A percentile compares a stretch with the other conserved stretches of the same genome.
Evolutionary conservation across 257 asterid genomes (phyloP).

Genomic region (Paulownia fortunei): DNA sequence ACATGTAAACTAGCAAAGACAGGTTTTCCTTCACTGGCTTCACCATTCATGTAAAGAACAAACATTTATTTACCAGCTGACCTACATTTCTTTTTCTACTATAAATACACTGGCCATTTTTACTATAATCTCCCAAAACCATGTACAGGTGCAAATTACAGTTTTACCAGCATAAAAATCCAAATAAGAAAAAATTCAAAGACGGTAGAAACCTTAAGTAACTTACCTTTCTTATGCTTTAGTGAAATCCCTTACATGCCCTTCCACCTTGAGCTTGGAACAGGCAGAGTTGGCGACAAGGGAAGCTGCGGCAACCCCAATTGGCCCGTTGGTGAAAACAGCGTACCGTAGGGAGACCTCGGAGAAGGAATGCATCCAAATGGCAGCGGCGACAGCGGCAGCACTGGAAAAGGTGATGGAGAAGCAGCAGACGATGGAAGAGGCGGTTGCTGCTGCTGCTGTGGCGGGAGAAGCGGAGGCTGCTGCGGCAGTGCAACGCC

Average conservation of each 20-base stretch:
- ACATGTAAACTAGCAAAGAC: conserved; percentile 17
- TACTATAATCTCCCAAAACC: conserved; percentile 53
- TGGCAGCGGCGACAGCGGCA: conserved; percentile 48
- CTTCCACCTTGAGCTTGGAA: conserved; percentile 77
- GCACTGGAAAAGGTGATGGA: conserved; percentile 24
- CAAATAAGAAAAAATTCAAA: conserved; percentile 31
- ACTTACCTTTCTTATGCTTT: conserved; percentile 47
- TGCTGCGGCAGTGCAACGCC: conserved; percentile 25
- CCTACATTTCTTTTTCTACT: conserved; percentile 32
- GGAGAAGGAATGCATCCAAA: conserved; percentile 42
- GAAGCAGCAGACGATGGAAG: conserved; percentile 8
- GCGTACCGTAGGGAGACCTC: conserved; percentile 37
- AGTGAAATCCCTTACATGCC: conserved; percentile 43
- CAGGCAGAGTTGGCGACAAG: conserved; percentile 72
- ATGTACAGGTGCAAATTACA: conserved; percentile 57
- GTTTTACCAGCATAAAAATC: conserved; percentile 38
- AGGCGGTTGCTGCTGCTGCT: conserved; percentile 27
- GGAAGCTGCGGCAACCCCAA: conserved; percentile 83
- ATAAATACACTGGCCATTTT: conserved; percentile 38
- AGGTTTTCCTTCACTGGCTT: conserved; percentile 34
- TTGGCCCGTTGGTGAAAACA: conserved; percentile 72
- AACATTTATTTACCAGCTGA: conserved; percentile 35
- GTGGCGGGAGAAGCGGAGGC: conserved; percentile 13
- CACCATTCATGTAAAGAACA: conserved; percentile 54
- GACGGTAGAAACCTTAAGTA: conserved; percentile 34